Conservation (phyloP, 2,329 filamentous ascomycete species). For the Colletotrichum tofieldiae region DNA sequence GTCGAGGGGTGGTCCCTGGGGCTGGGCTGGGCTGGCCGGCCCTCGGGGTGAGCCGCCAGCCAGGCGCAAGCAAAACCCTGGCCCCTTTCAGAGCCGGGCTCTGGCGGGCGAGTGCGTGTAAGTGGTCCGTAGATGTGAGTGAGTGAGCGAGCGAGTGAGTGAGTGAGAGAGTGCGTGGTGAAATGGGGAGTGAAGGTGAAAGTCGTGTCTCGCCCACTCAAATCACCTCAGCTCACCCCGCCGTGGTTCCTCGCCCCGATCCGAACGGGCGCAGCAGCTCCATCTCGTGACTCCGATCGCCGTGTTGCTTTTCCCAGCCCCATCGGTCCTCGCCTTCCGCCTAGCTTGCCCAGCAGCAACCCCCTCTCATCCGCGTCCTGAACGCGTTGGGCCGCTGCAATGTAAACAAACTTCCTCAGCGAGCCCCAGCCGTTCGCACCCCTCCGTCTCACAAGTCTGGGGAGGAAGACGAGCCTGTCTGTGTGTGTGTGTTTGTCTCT, state of each 20-base stretch:
- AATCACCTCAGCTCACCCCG: not conserved
- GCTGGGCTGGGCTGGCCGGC: too few species aligned
- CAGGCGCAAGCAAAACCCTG: conserved; percentile 2
- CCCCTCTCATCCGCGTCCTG: too few species aligned
- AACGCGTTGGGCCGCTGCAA: not conserved
- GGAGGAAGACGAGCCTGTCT: not conserved
- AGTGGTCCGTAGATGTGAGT: not conserved
- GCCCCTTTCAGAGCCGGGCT: not conserved
- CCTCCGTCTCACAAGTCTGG: not conserved
- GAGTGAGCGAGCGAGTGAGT: not conserved
- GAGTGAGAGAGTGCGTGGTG: not conserved
- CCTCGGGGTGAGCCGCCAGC: not conserved
- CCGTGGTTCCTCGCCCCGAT: not conserved
- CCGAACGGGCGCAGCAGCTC: not conserved
- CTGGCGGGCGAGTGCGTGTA: not conserved
- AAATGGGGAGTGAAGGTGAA: not conserved
- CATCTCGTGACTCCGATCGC: not conserved
- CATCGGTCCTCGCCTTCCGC: not conserved
- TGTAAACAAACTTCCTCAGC: not conserved
- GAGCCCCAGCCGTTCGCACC: not conserved
- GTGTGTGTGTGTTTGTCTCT: not conserved
- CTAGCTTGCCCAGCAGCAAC: not conserved
- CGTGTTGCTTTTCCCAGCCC: not conserved
- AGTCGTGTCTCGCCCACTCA: not conserved
- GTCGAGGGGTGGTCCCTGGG: conserved; percentile 8